Conservation (phyloP, 176 grass and related monocot species). For the Avena sativa region DNA sequence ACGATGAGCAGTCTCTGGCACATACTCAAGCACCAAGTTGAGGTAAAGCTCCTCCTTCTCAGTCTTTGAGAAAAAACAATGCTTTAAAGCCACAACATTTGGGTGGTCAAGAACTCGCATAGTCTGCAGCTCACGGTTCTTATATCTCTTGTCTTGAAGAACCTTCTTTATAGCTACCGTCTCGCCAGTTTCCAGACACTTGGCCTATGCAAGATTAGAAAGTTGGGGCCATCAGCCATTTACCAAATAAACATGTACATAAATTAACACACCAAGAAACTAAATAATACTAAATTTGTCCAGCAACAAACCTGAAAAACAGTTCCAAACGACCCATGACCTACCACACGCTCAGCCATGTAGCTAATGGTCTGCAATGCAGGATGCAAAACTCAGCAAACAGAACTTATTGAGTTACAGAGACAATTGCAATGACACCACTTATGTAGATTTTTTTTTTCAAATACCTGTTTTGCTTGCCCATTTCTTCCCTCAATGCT, state of each 20-base stretch:
- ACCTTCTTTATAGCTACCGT: slow-evolving; percentile 96
- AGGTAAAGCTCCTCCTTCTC: slow-evolving; percentile 93
- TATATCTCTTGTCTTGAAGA: slow-evolving; percentile 93
- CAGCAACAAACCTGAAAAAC: slow-evolving; percentile 75
- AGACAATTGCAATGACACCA: background rate
- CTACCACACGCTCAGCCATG: slow-evolving; percentile 83
- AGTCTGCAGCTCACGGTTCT: slow-evolving; percentile 86
- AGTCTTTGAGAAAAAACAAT: slow-evolving; percentile 94
- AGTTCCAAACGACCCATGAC: slow-evolving; percentile 77
- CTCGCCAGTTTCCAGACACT: slow-evolving; percentile 85
- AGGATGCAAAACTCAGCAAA: slow-evolving; percentile 38
- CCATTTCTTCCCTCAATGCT: slow-evolving; percentile 83
- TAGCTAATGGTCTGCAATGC: slow-evolving; percentile 74
- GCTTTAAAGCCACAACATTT: slow-evolving; percentile 80
- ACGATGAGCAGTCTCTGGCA: slow-evolving; percentile 89
- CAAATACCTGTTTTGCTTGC: slow-evolving; percentile 78
- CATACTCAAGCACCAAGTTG: slow-evolving; percentile 94
- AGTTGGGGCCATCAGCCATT: slow-evolving; percentile 22
- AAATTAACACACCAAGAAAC: background rate
- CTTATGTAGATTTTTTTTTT: background rate
- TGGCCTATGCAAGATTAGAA: slow-evolving; percentile 59
- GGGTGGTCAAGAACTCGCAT: slow-evolving; percentile 93
- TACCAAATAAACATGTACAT: background rate
- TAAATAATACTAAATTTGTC: slow-evolving; percentile 22
- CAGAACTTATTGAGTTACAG: background rate